phyloP scores from a whole-genome alignment of 371 early-diverging fungal genomes.

The Encephalitozoon intestinalis region DNA sequence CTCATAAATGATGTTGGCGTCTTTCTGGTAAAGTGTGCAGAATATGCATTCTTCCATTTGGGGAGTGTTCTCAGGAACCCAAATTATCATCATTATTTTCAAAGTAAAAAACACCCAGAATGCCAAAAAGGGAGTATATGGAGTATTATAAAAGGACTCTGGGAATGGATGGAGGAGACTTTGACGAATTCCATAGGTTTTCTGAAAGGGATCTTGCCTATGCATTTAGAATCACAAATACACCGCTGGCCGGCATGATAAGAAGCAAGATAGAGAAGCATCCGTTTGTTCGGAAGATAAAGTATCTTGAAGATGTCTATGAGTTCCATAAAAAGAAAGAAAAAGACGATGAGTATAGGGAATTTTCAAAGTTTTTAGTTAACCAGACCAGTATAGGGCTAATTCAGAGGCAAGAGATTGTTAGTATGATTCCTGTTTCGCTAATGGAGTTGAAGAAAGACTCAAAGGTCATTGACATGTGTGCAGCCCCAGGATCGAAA shows the following conservation, averaged over 20 bases:
- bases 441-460: constrained; percentile 79
- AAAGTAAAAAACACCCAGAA: neutral
- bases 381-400: constrained; percentile 66
- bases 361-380: constrained; percentile 43
- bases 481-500: constrained; percentile 68
- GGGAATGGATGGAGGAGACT: constrained; percentile 23
- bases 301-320: constrained; percentile 44
- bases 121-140: constrained; percentile 25
- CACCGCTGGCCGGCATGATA: constrained; percentile 25
- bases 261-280: constrained; percentile 5
- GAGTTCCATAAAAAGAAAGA: constrained; percentile 27
- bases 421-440: constrained; percentile 91
- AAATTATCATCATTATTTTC: neutral
- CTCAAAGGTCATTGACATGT: constrained; percentile 68
- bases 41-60: constrained; percentile 47
- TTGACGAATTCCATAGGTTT: constrained; percentile 15
- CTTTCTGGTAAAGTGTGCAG: constrained; percentile 42
- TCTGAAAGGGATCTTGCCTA: constrained; percentile 47
- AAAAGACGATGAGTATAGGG: constrained; percentile 14
- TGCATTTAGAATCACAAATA: constrained; percentile 45
- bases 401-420: constrained; percentile 87
- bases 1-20: constrained; percentile 45
- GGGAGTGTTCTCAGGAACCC: neutral
- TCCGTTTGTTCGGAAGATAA: constrained; percentile 27
- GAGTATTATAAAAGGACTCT: constrained; percentile 47